phyloP scores from a whole-genome alignment of 495 filamentous ascomycete species.

The Parathielavia appendiculata region DNA sequence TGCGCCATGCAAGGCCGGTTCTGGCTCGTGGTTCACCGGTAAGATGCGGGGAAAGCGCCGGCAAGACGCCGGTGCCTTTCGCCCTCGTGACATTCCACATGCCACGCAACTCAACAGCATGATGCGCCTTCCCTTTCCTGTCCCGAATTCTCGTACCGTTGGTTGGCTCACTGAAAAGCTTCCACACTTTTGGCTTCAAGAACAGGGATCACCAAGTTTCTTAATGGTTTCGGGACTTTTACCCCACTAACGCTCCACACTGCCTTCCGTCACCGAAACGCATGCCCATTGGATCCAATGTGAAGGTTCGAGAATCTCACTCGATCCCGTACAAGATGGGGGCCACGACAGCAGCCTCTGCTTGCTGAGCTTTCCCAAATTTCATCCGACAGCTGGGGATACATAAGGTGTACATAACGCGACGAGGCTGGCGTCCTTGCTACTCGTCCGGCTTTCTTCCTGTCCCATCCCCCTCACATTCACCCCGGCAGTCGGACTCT shows the following conservation, averaged over 20 bases:
- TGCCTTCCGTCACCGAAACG: too few species aligned
- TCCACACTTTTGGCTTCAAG: too few species aligned
- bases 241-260: constrained; percentile 9
- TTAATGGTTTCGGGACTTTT: neutral
- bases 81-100: neutral
- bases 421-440: neutral
- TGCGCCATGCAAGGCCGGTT: too few species aligned
- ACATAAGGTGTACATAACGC: neutral
- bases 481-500: neutral
- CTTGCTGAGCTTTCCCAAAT: constrained; percentile 5
- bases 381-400: neutral
- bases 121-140: constrained; percentile 4
- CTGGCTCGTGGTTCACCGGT: neutral
- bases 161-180: too few species aligned
- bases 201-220: constrained; percentile 9
- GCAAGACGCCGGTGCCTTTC: neutral
- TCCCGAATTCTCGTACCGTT: neutral
- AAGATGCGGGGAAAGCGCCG: neutral
- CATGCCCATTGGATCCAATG: constrained; percentile 3
- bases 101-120: neutral
- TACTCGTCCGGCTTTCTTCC: neutral
- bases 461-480: neutral
- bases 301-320: neutral
- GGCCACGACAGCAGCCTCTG: neutral
- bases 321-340: neutral